Base-by-base conservation (phyloP, 257 asterid genomes). In the Agastache rugosa region DNA sequence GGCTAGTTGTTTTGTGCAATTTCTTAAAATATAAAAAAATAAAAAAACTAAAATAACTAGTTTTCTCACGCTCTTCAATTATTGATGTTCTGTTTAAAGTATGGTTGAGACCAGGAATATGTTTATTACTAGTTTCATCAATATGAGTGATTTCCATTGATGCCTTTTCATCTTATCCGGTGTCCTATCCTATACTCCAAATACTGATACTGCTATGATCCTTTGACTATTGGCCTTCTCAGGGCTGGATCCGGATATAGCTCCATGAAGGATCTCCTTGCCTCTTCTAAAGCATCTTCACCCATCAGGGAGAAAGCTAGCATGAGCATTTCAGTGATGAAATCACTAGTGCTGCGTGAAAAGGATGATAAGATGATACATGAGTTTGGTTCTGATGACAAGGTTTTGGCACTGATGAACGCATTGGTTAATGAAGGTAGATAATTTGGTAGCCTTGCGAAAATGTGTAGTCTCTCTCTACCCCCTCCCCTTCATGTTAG, bases 241-340 rank as follows among this genome's bases (percentile, higher is more conserved):
- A 93, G 98, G 80, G 79, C 94, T 68, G 93, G 90, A 65, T 75
- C 77, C 78, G 85, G 77, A 74, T 86, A 80, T 84, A 87, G 74
- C 83, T 83, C 99, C 81, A 87, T 92, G 92, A 95, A 81, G 79
- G 98, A 90, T 73, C 89, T 95, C 76, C 86, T 85, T 69, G 86
- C 85, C 45, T 87, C 98, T 76, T 92, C 99, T 73, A 87, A 81
- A 79, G 89, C 78, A 41, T 89, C 98, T 76, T 95, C 99, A 62
- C 98, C 99, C 72, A 90, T 94, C 73, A 88, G 93, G 78, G 97
- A 95, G 86, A 89, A 89, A 84, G 98, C 97, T 78, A 89, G 97
- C 85, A 80, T 87, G 75, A 78, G 98, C 86, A 82, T 95, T 78
- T 90, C 98, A 65, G 97, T 97, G 4, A 76, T 95, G 93, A 95